These are phyloP conservation scores for Exophiala bonariae DNA, from an alignment of 2,329 filamentous ascomycete genomes.

Conservation along the genomic window DNA sequence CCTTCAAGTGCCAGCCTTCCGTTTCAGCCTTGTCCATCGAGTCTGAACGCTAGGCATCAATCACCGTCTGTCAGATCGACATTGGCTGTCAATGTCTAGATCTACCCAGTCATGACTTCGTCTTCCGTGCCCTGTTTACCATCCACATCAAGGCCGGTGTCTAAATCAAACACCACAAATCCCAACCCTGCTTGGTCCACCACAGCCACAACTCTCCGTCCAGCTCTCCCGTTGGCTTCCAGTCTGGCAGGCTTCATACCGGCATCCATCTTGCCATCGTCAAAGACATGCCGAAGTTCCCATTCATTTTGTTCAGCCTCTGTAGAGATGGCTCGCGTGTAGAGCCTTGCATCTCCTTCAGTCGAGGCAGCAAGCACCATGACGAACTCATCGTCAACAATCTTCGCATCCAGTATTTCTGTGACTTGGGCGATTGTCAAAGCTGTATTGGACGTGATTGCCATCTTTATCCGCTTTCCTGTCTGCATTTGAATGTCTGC, in stretches of 20 bases:
- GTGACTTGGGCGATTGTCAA: constrained; percentile 31
- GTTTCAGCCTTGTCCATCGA: constrained; percentile 6
- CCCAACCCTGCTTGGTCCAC: constrained; percentile 54
- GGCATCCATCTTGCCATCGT: constrained; percentile 42
- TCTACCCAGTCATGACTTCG: constrained; percentile 18
- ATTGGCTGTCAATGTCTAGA: background rate
- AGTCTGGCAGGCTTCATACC: constrained; percentile 45
- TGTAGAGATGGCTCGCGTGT: constrained; percentile 5
- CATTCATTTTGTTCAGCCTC: constrained; percentile 24
- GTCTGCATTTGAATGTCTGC: constrained; percentile 7
- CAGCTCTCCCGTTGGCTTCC: constrained; percentile 57
- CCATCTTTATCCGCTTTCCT: constrained; percentile 10
- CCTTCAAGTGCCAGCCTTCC: background rate
- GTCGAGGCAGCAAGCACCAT: constrained; percentile 57
- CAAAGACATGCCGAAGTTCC: constrained; percentile 50
- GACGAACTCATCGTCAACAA: constrained; percentile 63
- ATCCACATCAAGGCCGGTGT: constrained; percentile 38
- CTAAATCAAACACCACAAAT: constrained; percentile 59
- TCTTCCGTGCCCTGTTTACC: constrained; percentile 32
- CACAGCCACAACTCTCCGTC: constrained; percentile 54
- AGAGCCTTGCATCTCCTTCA: constrained; percentile 17
- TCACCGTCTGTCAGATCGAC: background rate
- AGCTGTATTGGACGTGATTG: background rate
- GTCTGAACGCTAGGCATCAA: constrained; percentile 1
- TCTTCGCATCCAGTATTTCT: constrained; percentile 64